phyloP scores from a whole-genome alignment of 2,329 filamentous ascomycete species.

The Xylariomycetidae sp. region DNA sequence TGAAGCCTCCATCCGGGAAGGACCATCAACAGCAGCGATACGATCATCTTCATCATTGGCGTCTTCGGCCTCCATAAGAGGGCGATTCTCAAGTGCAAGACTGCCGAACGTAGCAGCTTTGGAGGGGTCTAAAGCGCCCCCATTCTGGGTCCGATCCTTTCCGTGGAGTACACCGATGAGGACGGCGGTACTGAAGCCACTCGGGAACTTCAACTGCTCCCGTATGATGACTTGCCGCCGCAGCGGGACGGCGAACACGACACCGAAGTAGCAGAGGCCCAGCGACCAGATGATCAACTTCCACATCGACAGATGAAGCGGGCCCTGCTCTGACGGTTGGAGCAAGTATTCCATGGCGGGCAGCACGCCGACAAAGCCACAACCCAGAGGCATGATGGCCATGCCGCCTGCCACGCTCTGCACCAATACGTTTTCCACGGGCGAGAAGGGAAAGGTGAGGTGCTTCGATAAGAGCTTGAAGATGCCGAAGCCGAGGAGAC shows the following conservation, averaged over 20 bases:
- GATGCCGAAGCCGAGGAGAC: slow-evolving; percentile 88
- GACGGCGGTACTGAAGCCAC: slow-evolving; percentile 89
- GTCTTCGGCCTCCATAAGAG: slow-evolving; percentile 17
- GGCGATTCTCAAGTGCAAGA: slow-evolving; percentile 27
- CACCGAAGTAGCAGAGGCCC: slow-evolving; percentile 92
- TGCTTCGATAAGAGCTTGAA: slow-evolving; percentile 75
- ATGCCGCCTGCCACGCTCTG: slow-evolving; percentile 95
- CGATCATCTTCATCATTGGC: slow-evolving; percentile 14
- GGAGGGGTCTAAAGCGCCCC: slow-evolving; percentile 21
- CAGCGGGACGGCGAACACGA: slow-evolving; percentile 91
- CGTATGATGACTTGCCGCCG: slow-evolving; percentile 87
- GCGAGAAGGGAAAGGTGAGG: slow-evolving; percentile 77
- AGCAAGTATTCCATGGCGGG: slow-evolving; percentile 88
- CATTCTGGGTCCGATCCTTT: slow-evolving; percentile 33
- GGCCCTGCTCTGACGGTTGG: slow-evolving; percentile 71
- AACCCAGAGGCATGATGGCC: slow-evolving; percentile 93
- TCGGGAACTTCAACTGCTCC: slow-evolving; percentile 90
- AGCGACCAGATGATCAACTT: slow-evolving; percentile 87
- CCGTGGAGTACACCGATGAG: slow-evolving; percentile 90
- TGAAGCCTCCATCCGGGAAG: slow-evolving; percentile 25
- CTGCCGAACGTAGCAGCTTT: slow-evolving; percentile 29
- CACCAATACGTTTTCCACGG: slow-evolving; percentile 93
- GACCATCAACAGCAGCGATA: slow-evolving; percentile 15
- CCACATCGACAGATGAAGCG: slow-evolving; percentile 65
- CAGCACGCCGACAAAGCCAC: slow-evolving; percentile 90